phyloP scores from a whole-genome alignment of 2,329 filamentous ascomycete species.

The Falciphora oryzae region DNA sequence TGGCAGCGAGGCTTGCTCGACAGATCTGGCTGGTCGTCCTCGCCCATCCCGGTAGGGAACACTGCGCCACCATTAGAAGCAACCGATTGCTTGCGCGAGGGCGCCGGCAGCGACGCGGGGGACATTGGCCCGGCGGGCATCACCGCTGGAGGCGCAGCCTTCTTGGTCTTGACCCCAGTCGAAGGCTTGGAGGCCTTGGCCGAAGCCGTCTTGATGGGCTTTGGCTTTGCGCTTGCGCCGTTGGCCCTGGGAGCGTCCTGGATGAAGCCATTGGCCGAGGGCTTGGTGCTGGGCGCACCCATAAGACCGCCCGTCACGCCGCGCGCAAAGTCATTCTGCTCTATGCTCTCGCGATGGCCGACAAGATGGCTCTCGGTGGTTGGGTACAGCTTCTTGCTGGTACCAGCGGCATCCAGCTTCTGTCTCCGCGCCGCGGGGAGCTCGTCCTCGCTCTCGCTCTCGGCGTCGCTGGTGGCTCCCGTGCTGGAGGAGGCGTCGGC shows the following conservation, averaged over 20 bases:
- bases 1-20: conserved; percentile 97
- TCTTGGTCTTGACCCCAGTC: conserved; percentile 33
- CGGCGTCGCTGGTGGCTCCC: conserved; percentile 74
- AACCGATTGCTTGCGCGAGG: conserved; percentile 68
- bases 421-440: conserved; percentile 53
- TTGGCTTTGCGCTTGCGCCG: conserved; percentile 36
- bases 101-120: conserved; percentile 59
- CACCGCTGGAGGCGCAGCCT: conserved; percentile 39
- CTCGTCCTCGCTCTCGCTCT: conserved; percentile 61
- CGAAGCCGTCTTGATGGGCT: conserved; percentile 32
- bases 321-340: conserved; percentile 52
- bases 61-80: conserved; percentile 48
- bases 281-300: conserved; percentile 35
- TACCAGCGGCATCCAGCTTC: conserved; percentile 42
- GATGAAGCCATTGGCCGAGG: conserved; percentile 3
- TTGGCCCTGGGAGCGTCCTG: conserved; percentile 31
- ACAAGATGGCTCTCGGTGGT: conserved; percentile 49
- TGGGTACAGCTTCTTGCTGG: conserved; percentile 41
- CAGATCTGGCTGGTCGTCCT: conserved; percentile 87
- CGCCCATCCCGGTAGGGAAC: conserved; percentile 47
- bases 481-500: conserved; percentile 82
- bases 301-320: conserved; percentile 27
- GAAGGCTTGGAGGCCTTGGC: conserved; percentile 43
- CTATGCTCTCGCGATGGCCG: conserved; percentile 31
- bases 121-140: conserved; percentile 47